Evolutionary conservation across 441 rosid genomes (phyloP).

Genomic region (Gossypium gossypioides): DNA sequence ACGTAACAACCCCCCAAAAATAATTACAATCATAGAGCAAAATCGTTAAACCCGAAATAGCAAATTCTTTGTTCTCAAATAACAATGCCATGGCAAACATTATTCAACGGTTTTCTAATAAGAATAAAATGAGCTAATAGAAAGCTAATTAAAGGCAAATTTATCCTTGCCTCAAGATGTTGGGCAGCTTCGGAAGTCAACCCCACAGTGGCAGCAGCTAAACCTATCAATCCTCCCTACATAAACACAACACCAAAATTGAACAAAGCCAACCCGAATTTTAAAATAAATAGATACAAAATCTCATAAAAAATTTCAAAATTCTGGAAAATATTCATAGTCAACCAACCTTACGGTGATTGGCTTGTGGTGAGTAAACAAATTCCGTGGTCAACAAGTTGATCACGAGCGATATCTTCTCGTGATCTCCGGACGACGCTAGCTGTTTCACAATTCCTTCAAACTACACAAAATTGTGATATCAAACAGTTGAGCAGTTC

Average conservation of each 20-base stretch:
- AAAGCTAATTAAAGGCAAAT: not conserved
- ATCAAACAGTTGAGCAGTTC: not conserved
- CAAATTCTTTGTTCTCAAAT: not conserved
- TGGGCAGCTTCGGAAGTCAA: constrained; percentile 84
- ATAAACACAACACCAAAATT: not conserved
- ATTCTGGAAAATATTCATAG: not conserved
- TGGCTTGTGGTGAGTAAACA: constrained; percentile 75
- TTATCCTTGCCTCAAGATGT: constrained; percentile 71
- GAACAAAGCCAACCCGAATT: not conserved
- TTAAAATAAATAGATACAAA: not conserved
- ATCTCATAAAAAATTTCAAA: not conserved
- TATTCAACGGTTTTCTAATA: not conserved
- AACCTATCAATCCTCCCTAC: constrained; percentile 95
- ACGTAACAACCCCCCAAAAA: not conserved
- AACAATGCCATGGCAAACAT: not conserved
- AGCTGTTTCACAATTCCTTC: constrained; percentile 90
- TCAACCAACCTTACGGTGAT: constrained; percentile 79
- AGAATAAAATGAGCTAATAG: not conserved
- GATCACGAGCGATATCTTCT: constrained; percentile 82
- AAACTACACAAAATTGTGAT: constrained; percentile 34
- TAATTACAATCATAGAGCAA: not conserved
- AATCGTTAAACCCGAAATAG: too few species aligned
- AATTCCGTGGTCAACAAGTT: constrained; percentile 63
- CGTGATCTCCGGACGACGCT: constrained; percentile 77
- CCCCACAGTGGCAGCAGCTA: constrained; percentile 98